Evolutionary conservation across 768 basidiomycete species (phyloP), one percentile per base, ranked within the genome.

Genomic region (Xerocomellus dryophilus): DNA sequence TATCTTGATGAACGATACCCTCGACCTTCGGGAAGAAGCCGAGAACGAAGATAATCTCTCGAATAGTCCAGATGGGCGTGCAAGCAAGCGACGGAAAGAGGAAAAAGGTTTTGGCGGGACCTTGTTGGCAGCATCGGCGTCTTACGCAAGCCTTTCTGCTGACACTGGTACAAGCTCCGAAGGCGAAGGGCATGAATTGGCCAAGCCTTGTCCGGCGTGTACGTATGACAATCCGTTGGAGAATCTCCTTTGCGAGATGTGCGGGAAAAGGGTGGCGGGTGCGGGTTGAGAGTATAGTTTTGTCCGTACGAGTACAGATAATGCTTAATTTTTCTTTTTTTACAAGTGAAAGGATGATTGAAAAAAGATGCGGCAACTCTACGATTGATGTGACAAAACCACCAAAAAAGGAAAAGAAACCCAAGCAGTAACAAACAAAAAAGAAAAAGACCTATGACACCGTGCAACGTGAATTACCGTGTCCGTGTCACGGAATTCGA

Each of bases 21-120:
- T 93, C 50, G 84, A 90, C 57, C 74, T 93, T 34, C 78, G 76
- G 53, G 83, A 85, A 65, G 80, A 82, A 54, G 75, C 72, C 25
- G 86, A 88, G 65, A 78, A 82, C 25, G 73, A 81, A 23, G 82
- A 80, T n/a, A 73, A 83, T 40, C 63, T 76, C 46, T 74, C 76
- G 21, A 81, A 83, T 60, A 71, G 74, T 23, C 81, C 84, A 21
- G 78, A 73, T 9, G 73, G 74, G 34, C 67, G 65, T 48, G 65
- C 69, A 27, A 62, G 60, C 39, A 76, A 75, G 63, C 76, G 74
- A 61, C 73, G 74, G 53, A 74, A 76, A 52, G 77, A 80, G 44
- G 86, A 88, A 70, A 76, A 74, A 58, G 90, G 85, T 3, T 92
- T 92, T 66, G 79, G 79, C 47, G 89, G 90, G 23, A 92, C 90